Evolutionary conservation across 352 stramenopile genomes (phyloP), one percentile per base, ranked within the genome.

Genomic region (Halophytophthora batemanensis): DNA sequence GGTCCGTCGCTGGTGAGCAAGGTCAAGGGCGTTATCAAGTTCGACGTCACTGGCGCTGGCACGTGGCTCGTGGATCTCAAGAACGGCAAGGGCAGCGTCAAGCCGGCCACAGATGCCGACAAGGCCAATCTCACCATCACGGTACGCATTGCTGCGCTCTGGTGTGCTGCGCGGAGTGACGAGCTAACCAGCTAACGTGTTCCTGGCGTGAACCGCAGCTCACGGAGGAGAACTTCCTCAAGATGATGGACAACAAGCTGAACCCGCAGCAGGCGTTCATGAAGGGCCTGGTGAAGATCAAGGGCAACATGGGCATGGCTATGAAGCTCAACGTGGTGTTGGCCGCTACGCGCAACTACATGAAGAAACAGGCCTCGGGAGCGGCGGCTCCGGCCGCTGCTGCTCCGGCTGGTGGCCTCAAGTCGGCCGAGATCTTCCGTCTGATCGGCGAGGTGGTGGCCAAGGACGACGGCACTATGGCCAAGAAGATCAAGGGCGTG

Each of bases 231-330:
- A 88, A 84, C 53, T 90, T 93, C 57, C 50, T 90, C 39, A 67
- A 75, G 50, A 76, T 93, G 48, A 90, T 90, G 49, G 74, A 79
- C 50, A 87, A 87, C 63, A 94, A 97, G 59, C 67, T 97, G 25
- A 96, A 95, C 61, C 87, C 92, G 42, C 92, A 98, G 66, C 79
- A 89, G 71, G 92, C 93, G 34, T 97, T 97, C 64, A 96, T 97
- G 89, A 96, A 97, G 74, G 87, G 88, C 13, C 82, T 96, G 47
- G 69, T 98, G 45, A 97, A 97, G 69, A 93, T 98, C 59, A 97
- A 97, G 69, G 93, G 93, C 47, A 98, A 97, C 56, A 97, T 97
- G 89, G 82, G 78, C 17, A 71, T 97, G 15, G 93, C 90, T 23
- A 96, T 97, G 86, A 98, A 98, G 77, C 75, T 98, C 36, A 94